Base-by-base conservation (phyloP, 2,329 filamentous ascomycete species). In the Nemania bipapillata region DNA sequence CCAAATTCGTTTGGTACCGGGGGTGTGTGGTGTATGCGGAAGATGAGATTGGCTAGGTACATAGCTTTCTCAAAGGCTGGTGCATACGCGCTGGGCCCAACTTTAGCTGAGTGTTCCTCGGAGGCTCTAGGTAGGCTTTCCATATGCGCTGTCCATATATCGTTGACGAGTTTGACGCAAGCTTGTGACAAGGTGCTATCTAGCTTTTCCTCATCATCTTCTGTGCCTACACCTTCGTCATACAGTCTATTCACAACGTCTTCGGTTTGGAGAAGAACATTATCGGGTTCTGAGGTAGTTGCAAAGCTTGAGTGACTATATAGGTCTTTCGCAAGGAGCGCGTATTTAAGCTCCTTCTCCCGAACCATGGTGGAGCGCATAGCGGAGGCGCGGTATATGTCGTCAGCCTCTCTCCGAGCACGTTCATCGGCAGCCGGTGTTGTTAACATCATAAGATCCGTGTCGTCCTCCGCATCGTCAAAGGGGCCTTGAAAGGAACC, bases 191-290 rank as follows among this genome's bases (percentile, higher is more conserved):
- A 79, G 3, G 86, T 86, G 58, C 83, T 82, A 63, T 90, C 85
- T 67, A 91, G 80, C 69, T 84, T 85, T 63, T 86, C 85, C 12
- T 84, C 81, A 66, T 89, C 84, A 37, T 90, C 86, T 62, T 85
- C 82, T 3, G 83, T 79, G 20, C 86, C 86, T 15, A 89, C 84
- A 0, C 87, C 87, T 66, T 89, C 86, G 55, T 86, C 85, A 72
- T 92, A 92, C 20, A 94, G 82, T 60, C 84, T 84, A 57, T 85
- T 85, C 45, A 97, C 82, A 47, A 93, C 81, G 45, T 88, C 85
- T 77, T 97, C 94, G 11, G 92, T 96, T 56, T 87, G 85, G 37
- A 96, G 81, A 53, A 97, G 88, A 22, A 97, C 79, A 53, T 90
- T 85, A 68, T 91, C 88, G 1, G 90, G 83, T 80, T 97, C 95